A percentile compares a stretch with the other conserved stretches of the same genome.
Conservation (phyloP, 495 filamentous ascomycete genomes). For the Penicillium egyptiacum region DNA sequence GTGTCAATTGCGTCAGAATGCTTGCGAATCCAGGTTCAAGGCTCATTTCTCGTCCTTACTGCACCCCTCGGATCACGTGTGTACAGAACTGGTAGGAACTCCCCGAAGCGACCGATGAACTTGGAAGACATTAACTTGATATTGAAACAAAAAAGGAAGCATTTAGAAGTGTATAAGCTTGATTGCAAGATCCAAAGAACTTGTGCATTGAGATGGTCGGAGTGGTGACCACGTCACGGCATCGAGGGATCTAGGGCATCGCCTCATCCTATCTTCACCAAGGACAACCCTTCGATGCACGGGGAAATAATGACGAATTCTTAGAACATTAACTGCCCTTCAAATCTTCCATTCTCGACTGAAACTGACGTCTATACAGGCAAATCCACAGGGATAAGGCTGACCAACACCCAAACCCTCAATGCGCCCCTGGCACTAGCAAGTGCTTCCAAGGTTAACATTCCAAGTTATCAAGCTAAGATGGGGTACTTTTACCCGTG, state of each 20-base stretch:
- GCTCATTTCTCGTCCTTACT: slow-evolving; percentile 3
- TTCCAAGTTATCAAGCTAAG: slow-evolving; percentile 22
- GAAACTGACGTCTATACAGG: slow-evolving; percentile 19
- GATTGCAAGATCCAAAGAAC: neutral
- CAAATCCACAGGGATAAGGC: slow-evolving; percentile 21
- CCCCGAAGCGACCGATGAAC: neutral
- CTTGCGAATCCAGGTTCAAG: slow-evolving; percentile 5
- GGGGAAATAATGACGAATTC: slow-evolving; percentile 8
- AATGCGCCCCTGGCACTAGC: slow-evolving; percentile 14
- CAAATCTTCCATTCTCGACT: slow-evolving; percentile 18
- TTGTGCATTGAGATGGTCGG: neutral
- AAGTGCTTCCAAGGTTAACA: slow-evolving; percentile 16
- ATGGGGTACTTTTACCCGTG: neutral
- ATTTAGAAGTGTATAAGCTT: neutral
- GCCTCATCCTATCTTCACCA: slow-evolving; percentile 2
- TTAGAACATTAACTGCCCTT: neutral
- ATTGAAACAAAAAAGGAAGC: neutral
- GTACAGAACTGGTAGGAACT: neutral
- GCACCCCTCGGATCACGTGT: slow-evolving; percentile 11
- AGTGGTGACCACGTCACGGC: slow-evolving; percentile 26
- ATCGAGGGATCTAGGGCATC: slow-evolving; percentile 26
- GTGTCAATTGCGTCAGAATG: slow-evolving; percentile 10
- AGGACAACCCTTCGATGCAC: slow-evolving; percentile 11
- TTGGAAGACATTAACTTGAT: neutral
- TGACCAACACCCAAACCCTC: neutral